Percentiles rank a stretch among this genome's conserved stretches.
These are phyloP conservation scores for Solanum hybrid DNA, from an alignment of 305 asterid genomes.

Conservation along the genomic window DNA sequence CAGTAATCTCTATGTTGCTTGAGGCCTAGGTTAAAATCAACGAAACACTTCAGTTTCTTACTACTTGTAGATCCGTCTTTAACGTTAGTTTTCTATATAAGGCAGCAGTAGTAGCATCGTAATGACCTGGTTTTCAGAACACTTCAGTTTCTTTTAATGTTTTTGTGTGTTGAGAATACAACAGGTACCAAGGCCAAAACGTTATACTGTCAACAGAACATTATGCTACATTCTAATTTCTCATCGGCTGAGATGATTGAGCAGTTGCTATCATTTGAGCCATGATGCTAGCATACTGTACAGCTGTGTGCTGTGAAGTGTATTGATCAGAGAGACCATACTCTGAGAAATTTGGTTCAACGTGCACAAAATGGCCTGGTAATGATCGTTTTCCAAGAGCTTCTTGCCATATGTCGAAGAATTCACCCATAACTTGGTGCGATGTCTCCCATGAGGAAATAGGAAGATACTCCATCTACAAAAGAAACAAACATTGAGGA, in stretches of 20 bases:
- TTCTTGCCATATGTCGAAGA: conserved; percentile 84
- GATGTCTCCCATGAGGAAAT: conserved; percentile 93
- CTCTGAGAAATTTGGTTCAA: conserved; percentile 70
- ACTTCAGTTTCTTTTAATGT: neutral
- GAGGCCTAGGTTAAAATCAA: neutral
- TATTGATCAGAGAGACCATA: conserved; percentile 72
- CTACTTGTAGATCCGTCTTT: neutral
- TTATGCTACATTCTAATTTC: conserved; percentile 32
- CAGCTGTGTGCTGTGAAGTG: conserved; percentile 69
- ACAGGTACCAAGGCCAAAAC: neutral
- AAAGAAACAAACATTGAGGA: conserved; percentile 10
- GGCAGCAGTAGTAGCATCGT: neutral
- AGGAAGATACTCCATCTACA: conserved; percentile 89
- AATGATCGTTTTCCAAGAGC: conserved; percentile 71
- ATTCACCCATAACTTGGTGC: conserved; percentile 72
- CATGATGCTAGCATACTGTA: conserved; percentile 76
- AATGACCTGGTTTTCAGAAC: neutral
- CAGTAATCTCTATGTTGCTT: neutral
- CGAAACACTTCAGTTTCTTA: neutral
- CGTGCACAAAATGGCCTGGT: conserved; percentile 88
- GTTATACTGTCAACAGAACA: neutral
- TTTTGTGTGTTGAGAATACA: neutral
- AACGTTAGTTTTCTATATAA: neutral
- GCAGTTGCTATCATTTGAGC: conserved; percentile 85
- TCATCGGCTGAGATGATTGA: conserved; percentile 47